Conservation (phyloP, 257 asterid species). For the Solanum chaucha region DNA sequence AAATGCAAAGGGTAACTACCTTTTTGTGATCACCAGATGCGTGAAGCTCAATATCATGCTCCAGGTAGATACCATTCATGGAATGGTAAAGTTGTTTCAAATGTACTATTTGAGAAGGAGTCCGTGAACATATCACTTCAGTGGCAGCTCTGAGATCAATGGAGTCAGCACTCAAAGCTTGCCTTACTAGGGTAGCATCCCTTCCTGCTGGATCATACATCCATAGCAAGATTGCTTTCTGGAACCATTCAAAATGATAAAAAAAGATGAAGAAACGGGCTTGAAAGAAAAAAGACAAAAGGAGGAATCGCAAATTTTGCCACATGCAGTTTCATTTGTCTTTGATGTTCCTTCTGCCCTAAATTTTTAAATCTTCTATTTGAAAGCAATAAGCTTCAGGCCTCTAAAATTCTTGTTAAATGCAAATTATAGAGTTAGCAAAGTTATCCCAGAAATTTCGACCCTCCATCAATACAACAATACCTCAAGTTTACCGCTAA, state of each 20-base stretch:
- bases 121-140: constrained; percentile 89
- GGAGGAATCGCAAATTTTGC: background rate
- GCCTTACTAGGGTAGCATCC: constrained; percentile 63
- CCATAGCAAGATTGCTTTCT: constrained; percentile 81
- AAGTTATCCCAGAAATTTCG: too few species aligned
- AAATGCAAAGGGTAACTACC: constrained; percentile 26
- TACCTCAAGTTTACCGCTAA: too few species aligned
- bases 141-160: constrained; percentile 64
- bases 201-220: constrained; percentile 84
- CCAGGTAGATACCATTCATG: constrained; percentile 52
- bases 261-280: background rate
- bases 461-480: too few species aligned
- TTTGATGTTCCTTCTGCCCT: background rate
- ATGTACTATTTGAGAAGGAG: constrained; percentile 69
- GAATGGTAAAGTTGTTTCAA: constrained; percentile 60
- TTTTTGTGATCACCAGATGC: constrained; percentile 69
- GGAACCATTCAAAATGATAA: constrained; percentile 9
- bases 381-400: background rate
- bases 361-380: background rate
- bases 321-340: background rate
- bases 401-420: background rate
- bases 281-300: background rate
- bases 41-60: constrained; percentile 64
- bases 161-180: constrained; percentile 34
- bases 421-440: background rate